These are phyloP conservation scores for Chlorophyllum brunneum DNA, from an alignment of 768 basidiomycete genomes.

Conservation along the genomic window DNA sequence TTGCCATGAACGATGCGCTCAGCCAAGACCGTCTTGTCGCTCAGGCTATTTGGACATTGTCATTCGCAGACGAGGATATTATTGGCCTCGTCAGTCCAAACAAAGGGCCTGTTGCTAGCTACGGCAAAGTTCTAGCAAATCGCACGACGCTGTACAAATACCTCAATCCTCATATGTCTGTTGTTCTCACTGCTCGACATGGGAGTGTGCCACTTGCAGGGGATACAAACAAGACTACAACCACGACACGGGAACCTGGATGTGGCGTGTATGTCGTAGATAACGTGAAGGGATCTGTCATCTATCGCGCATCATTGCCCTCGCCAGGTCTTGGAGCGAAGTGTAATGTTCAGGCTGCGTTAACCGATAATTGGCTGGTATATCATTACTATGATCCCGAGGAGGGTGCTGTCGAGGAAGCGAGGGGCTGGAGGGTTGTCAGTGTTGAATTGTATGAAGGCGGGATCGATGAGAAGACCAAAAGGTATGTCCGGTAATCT, in stretches of 20 bases:
- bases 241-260: conserved; percentile 17
- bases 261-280: conserved; percentile 83
- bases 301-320: conserved; percentile 65
- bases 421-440: conserved; percentile 71
- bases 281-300: conserved; percentile 65
- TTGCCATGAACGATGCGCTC: conserved; percentile 30
- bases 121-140: conserved; percentile 84
- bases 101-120: conserved; percentile 60
- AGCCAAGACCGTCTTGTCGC: conserved; percentile 41
- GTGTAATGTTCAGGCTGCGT: conserved; percentile 64
- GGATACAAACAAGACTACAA: conserved; percentile 10
- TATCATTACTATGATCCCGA: conserved; percentile 79
- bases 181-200: conserved; percentile 47
- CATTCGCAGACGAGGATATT: conserved; percentile 58
- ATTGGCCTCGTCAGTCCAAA: conserved; percentile 44
- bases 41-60: conserved; percentile 63
- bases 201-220: neutral
- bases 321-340: conserved; percentile 21
- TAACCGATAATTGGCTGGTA: conserved; percentile 92
- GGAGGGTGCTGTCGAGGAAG: conserved; percentile 35
- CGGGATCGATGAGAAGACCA: conserved; percentile 60
- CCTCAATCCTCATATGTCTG: conserved; percentile 76
- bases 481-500: conserved; percentile 51
- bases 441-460: conserved; percentile 92
- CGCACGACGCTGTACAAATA: conserved; percentile 93